These are phyloP conservation scores for Keqinozyma sinolaborantium DNA, from an alignment of 1,139 yeast species.

Conservation along the genomic window DNA sequence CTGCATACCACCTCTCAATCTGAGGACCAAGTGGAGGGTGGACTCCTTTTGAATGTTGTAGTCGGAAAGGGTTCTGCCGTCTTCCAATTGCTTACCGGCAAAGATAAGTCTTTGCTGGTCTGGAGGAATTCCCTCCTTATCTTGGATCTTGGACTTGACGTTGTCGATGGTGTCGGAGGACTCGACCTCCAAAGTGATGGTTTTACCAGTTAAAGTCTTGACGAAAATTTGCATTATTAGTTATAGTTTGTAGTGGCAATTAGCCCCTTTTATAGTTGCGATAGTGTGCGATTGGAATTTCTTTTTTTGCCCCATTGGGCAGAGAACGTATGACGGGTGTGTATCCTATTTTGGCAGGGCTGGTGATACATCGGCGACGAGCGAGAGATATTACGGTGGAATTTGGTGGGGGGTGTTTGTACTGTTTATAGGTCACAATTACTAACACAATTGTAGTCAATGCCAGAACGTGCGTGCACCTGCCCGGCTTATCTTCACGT, in stretches of 20 bases:
- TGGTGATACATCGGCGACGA: too few relatives aligned
- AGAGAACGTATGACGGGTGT: too few relatives aligned
- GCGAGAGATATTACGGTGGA: too few relatives aligned
- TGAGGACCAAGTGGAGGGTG: conserved; percentile 88
- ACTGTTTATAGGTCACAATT: too few relatives aligned
- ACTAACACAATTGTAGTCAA: too few relatives aligned
- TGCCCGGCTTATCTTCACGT: too few relatives aligned
- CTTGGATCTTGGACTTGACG: conserved; percentile 53
- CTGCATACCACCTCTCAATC: conserved; percentile 99
- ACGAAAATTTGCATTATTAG: conserved; percentile 82
- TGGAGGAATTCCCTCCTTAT: conserved; percentile 52
- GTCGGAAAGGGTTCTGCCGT: conserved; percentile 63
- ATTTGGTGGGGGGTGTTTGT: too few relatives aligned
- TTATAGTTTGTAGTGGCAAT: conserved; percentile 3
- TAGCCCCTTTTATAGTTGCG: conserved; percentile 6
- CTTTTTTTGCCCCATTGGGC: too few relatives aligned
- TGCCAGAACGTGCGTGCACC: too few relatives aligned
- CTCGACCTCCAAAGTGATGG: conserved; percentile 68
- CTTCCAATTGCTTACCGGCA: conserved; percentile 62
- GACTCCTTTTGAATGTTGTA: conserved; percentile 38
- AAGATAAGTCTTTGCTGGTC: conserved; percentile 55
- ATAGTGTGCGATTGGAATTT: conserved; percentile 1
- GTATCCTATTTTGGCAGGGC: too few relatives aligned
- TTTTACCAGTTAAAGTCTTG: conserved; percentile 92
- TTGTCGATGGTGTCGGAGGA: conserved; percentile 73